phyloP scores from a whole-genome alignment of 2,329 filamentous ascomycete genomes.

The Cordyceps farinosa region DNA sequence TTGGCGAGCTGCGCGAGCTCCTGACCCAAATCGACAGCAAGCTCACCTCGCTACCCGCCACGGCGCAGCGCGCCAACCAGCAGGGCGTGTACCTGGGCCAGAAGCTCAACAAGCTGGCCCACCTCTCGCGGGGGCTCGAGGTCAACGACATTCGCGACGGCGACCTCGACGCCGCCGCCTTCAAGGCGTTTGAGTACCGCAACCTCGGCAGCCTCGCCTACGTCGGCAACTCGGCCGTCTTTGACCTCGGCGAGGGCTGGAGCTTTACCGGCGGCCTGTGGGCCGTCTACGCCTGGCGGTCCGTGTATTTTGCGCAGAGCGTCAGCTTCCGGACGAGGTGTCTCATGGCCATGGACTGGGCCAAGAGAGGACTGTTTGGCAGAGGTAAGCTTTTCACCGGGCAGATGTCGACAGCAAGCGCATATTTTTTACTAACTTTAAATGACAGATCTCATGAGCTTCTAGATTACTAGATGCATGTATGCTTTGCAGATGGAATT shows the following conservation, averaged over 20 bases:
- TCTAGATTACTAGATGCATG: conserved; percentile 19
- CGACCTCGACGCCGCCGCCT: conserved; percentile 86
- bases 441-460: conserved; percentile 35
- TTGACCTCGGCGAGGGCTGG: conserved; percentile 77
- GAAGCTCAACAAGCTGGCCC: conserved; percentile 90
- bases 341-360: conserved; percentile 96
- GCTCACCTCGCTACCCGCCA: conserved; percentile 89
- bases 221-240: conserved; percentile 92
- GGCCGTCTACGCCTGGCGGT: conserved; percentile 94
- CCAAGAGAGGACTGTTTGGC: conserved; percentile 92
- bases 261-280: conserved; percentile 78
- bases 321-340: conserved; percentile 87
- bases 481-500: not conserved
- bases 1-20: conserved; percentile 84
- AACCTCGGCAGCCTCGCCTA: conserved; percentile 92
- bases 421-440: not conserved
- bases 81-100: conserved; percentile 89
- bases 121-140: conserved; percentile 67
- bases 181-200: conserved; percentile 90
- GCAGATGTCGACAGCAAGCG: not conserved
- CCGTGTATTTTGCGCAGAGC: conserved; percentile 95
- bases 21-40: conserved; percentile 91
- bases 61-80: conserved; percentile 93
- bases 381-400: conserved; percentile 64
- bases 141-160: conserved; percentile 83